Evolutionary conservation across 257 asterid genomes (phyloP), one percentile per base, ranked within the genome.

Genomic region (Solanum paucissectum): DNA sequence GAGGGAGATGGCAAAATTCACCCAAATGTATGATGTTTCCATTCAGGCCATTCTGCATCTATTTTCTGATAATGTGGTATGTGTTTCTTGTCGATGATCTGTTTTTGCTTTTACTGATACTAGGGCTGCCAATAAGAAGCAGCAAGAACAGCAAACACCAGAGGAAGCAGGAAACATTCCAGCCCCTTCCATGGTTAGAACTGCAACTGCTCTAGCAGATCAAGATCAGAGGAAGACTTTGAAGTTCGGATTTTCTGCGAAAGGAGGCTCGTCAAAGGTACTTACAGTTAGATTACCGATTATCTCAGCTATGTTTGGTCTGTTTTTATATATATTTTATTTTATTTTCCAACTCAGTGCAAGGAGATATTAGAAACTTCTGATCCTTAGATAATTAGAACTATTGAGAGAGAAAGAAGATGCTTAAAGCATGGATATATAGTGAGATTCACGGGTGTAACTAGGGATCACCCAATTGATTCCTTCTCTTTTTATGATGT

Each of bases 111-210:
- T 13, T 44, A 87, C 75, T 68, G 68, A 68, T 52, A 60, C 85
- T 87, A 97, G 99, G 98, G 98, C 99, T 38, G 95, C 92, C 49
- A 94, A 89, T 86, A 94, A 95, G 94, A 97, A 94, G 90, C 98
- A 92, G 86, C 94, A 92, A 83, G 95, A 92, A 90, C 90, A 91
- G 88, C 93, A 93, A 92, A 93, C 83, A 88, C 91, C 90, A 66
- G 98, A 95, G 90, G 98, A 94, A 87, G 69, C 87, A 29, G 91
- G 87, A 27, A 62, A 84, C 32, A 7, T 69, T 84, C 64, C 93
- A 8, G 89, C 85, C 79, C 89, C 97, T 68, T 77, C 91, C 75
- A 69, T 90, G 58, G 86, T 88, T 77, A 93, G 85, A 89, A 92
- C 92, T 90, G 98, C 98, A 86, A 92, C 99, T 74, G 89, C 92